Evolutionary conservation across 345 rosid species (phyloP), one percentile per base, ranked within the genome.

Genomic region (Anacardium occidentale): DNA sequence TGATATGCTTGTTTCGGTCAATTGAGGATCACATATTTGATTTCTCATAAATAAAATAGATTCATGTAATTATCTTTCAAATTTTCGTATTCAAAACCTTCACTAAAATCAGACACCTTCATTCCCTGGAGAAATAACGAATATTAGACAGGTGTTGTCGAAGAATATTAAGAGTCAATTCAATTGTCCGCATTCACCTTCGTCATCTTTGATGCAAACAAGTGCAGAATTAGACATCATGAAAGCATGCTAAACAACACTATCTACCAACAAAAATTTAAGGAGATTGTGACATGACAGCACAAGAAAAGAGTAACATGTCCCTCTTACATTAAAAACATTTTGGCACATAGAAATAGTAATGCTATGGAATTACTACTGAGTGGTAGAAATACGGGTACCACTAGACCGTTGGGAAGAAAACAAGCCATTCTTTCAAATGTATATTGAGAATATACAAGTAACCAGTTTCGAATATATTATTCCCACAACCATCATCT

Each of bases 401-500:
- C 53, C 53, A 2, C 6, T 1, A 13, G 53, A 50, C 4, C 5
- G 8, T 20, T 21, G 48, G 32, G 37, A 13, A 32, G 15, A 71
- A 70, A 61, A n/a, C 74, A 3, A 61, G 50, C 73, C 26, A 65
- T 51, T 74, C 63, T 70, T 74, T 79, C 79, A 82, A 62, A 77
- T 80, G 72, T 73, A 73, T 75, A 70, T 75, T 66, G 48, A 63
- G 60, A 54, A 79, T 85, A 79, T 87, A 85, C 86, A 84, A 29
- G 76, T 78, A 67, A 73, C 68, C 67, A 71, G 85, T 71, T 77
- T 68, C 62, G 44, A 53, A 77, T 62, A 72, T 73, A 80, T 79
- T 80, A 75, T 81, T 78, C 77, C 72, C 74, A 72, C 69, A 75
- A 74, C 24, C 76, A 82, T 64, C 72, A 62, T 58, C 82, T 76